A percentile compares a stretch with the other conserved stretches of the same genome.
Conservation (phyloP, 257 asterid genomes). For the Solanum ahanhuiri region DNA sequence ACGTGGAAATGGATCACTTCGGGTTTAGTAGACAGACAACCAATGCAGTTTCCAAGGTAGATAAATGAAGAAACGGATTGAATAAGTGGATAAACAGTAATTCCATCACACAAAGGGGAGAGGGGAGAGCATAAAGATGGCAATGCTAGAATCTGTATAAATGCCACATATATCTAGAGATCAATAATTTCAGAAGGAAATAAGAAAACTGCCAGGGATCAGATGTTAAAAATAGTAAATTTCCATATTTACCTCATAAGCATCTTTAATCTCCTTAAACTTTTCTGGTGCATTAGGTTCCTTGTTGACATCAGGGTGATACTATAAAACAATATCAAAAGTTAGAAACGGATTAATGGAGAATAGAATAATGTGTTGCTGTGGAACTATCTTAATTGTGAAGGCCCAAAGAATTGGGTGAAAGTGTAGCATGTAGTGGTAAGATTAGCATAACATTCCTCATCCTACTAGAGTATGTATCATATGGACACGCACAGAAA, state of each 20-base stretch:
- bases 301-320: slow-evolving; percentile 95
- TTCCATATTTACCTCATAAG: slow-evolving; percentile 74
- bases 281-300: slow-evolving; percentile 94
- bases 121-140: background rate
- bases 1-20: background rate
- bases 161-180: background rate
- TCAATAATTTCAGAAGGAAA: background rate
- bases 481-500: background rate
- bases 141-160: no score
- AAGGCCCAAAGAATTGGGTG: background rate
- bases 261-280: slow-evolving; percentile 94
- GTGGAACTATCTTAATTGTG: background rate
- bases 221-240: background rate
- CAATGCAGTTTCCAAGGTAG: background rate
- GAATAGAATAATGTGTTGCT: background rate
- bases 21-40: background rate
- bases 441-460: background rate
- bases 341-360: background rate
- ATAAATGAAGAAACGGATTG: background rate
- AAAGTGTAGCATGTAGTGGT: background rate
- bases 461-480: background rate
- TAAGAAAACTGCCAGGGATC: background rate
- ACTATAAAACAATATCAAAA: slow-evolving; percentile 34
- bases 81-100: background rate
- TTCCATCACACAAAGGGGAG: background rate